Evolutionary conservation across 495 filamentous ascomycete species (phyloP), one percentile per base, ranked within the genome.

Genomic region (Tuber umbilicatum): DNA sequence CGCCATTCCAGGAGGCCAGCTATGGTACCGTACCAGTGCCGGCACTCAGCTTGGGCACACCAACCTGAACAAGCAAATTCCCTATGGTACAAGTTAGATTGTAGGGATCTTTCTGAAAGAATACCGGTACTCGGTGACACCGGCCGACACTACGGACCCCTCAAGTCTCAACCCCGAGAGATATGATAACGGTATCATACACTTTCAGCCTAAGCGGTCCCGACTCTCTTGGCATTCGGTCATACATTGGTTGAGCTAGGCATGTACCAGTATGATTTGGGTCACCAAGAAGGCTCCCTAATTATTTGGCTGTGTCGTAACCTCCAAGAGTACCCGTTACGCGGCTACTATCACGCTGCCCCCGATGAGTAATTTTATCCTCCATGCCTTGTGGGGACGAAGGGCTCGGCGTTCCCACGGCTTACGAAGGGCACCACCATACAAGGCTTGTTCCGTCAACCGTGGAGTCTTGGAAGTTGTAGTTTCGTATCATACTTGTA

Each of bases 211-310:
- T 73, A 64, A 70, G 70, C 40, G n/a, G 31, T 38, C 27, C 40
- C 67, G 37, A 37, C 27, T 35, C 60, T 4, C 75, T 78, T 78
- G 77, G 77, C 77, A 79, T 19, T 64, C 12, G 55, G 14, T 64
- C 27, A 35, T 27, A 31, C n/a, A 60, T 5, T 16, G n/a, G n/a
- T 31, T 60, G 14, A 31, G n/a, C 50, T 60, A 27, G 27, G 12
- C 27, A 35, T 35, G 16, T 19, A 45, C 39, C 4, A 9, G 12
- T 35, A 35, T 64, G 10, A 35, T 35, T 6, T 35, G 55, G 31
- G 55, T 35, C 55, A 64, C 31, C 27, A 64, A 64, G 35, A 64
- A 64, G n/a, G 14, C 4, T 14, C 55, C n/a, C n/a, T n/a, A n/a
- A n/a, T 50, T 60, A 23, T 60, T 60, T 14, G 1, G n/a, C 10